These are phyloP conservation scores for Gloeopeniophorella convolvens DNA, from an alignment of 768 basidiomycete genomes.

Conservation along the genomic window DNA sequence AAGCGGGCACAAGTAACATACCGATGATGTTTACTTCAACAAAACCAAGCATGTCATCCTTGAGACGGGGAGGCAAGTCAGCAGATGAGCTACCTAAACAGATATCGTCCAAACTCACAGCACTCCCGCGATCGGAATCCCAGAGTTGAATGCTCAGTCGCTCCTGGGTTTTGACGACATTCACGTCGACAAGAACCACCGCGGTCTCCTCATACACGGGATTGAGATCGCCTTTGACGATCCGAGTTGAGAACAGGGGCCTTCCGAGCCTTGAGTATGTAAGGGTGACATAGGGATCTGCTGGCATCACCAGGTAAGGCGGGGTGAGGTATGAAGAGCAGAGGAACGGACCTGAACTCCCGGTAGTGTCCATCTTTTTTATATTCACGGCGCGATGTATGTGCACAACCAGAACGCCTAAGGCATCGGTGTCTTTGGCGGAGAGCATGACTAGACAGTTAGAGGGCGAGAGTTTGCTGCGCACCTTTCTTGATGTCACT, in stretches of 20 bases:
- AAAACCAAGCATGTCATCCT: conserved; percentile 45
- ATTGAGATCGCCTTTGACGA: conserved; percentile 54
- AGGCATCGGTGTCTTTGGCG: conserved; percentile 41
- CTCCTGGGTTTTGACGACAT: conserved; percentile 65
- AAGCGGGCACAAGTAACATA: too few relatives aligned
- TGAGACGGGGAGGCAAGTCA: too few relatives aligned
- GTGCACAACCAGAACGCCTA: conserved; percentile 61
- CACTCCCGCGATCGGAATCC: conserved; percentile 53
- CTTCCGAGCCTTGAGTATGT: conserved; percentile 59
- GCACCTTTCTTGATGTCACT: conserved; percentile 45
- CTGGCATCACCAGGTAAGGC: conserved; percentile 11
- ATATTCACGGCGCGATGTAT: conserved; percentile 55
- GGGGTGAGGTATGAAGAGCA: background rate
- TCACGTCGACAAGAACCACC: conserved; percentile 51
- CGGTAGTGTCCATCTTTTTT: conserved; percentile 32
- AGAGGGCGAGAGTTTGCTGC: too few relatives aligned
- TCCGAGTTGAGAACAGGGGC: conserved; percentile 64
- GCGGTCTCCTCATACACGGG: conserved; percentile 70
- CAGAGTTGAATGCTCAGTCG: conserved; percentile 57
- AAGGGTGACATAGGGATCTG: conserved; percentile 50
- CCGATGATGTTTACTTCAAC: conserved; percentile 35
- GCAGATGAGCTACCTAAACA: too few relatives aligned
- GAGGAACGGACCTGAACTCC: conserved; percentile 30
- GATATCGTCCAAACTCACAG: conserved; percentile 20
- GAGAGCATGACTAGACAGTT: too few relatives aligned